These are phyloP conservation scores for Mortierella sp. DNA, from an alignment of 371 early-diverging fungal genomes.

Conservation along the genomic window DNA sequence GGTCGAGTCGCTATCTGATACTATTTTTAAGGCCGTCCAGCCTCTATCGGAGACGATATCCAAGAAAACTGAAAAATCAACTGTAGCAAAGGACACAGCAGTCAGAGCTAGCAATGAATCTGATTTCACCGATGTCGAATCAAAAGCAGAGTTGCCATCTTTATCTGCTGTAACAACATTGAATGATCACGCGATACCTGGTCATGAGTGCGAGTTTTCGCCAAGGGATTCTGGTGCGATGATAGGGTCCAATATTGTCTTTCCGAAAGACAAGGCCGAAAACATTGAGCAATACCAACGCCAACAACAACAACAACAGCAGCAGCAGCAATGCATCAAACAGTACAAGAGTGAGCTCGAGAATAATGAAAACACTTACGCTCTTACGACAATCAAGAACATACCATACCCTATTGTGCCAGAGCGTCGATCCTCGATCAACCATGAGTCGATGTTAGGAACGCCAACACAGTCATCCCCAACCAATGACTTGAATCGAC, in stretches of 20 bases:
- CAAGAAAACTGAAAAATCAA: not conserved
- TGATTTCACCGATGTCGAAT: not conserved
- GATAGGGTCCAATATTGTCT: not conserved
- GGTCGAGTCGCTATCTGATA: conserved; percentile 41
- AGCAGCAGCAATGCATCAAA: no score
- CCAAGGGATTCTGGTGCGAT: not conserved
- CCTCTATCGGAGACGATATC: not conserved
- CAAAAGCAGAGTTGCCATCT: not conserved
- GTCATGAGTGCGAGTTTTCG: not conserved
- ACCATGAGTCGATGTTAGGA: not conserved
- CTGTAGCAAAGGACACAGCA: not conserved
- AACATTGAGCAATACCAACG: not conserved
- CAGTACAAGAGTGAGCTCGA: not conserved
- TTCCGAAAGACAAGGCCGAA: not conserved
- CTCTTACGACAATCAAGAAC: not conserved
- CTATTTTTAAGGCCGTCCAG: conserved; percentile 29
- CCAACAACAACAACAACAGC: not conserved
- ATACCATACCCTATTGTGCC: not conserved
- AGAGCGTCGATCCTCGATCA: not conserved
- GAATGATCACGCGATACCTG: not conserved
- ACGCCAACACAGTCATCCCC: not conserved
- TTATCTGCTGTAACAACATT: not conserved
- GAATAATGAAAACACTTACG: not conserved
- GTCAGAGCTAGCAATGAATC: not conserved
- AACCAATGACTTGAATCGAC: not conserved